These are phyloP conservation scores for Malassezia caprae DNA, from an alignment of 1,284 basidiomycete genomes.

Conservation along the genomic window DNA sequence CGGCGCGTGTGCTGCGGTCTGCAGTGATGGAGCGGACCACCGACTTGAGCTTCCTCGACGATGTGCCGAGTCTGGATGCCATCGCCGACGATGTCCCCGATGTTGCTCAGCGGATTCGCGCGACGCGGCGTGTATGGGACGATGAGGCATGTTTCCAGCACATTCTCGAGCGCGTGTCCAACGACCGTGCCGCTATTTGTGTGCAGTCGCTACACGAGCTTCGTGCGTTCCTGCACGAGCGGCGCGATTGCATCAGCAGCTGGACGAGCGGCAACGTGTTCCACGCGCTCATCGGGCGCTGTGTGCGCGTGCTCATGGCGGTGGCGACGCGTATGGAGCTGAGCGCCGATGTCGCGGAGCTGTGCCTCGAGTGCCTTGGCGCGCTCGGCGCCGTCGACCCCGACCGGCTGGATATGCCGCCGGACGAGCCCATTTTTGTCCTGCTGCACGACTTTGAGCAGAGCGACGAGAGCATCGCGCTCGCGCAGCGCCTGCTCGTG, in stretches of 20 bases:
- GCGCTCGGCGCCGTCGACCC: constrained; percentile 92
- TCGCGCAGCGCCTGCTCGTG: constrained; percentile 74
- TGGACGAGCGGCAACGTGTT: constrained; percentile 57
- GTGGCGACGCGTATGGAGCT: constrained; percentile 60
- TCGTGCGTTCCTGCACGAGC: constrained; percentile 49
- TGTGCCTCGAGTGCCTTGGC: constrained; percentile 80
- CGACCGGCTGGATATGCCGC: constrained; percentile 69
- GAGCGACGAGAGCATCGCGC: constrained; percentile 65
- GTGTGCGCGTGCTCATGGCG: constrained; percentile 62
- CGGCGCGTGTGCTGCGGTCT: constrained; percentile 60
- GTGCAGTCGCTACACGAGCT: constrained; percentile 69
- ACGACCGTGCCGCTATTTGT: constrained; percentile 73
- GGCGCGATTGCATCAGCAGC: constrained; percentile 25
- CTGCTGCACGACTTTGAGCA: constrained; percentile 75
- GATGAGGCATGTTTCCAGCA: constrained; percentile 54
- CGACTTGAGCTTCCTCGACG: constrained; percentile 57
- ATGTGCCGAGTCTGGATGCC: constrained; percentile 52
- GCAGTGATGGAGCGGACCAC: constrained; percentile 59
- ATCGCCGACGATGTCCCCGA: constrained; percentile 39
- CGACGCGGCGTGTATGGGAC: constrained; percentile 51
- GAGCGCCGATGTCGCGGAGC: constrained; percentile 53
- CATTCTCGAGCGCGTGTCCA: constrained; percentile 64
- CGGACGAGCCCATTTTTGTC: constrained; percentile 60
- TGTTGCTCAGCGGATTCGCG: constrained; percentile 32
- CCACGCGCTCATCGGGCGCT: constrained; percentile 63